Evolutionary conservation across 345 rosid species (phyloP), one percentile per base, ranked within the genome.

Genomic region (Bruguiera parviflora): DNA sequence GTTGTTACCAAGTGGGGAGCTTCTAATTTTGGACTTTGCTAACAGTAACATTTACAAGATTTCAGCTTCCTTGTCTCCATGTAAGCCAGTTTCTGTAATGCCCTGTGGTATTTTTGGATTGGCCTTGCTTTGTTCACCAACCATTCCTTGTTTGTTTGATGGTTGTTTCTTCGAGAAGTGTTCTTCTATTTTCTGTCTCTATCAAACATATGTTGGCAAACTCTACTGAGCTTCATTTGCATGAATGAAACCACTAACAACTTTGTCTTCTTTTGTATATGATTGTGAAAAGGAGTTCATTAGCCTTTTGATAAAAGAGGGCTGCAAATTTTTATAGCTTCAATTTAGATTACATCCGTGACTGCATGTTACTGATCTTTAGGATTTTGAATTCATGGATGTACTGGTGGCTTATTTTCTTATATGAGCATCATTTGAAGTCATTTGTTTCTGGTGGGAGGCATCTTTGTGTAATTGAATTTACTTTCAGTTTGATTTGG

Each of bases 31-130:
- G 73, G 99, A 96, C 77, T 88, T 97, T 74, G 86, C 87, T 69
- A 94, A 91, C 46, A 94, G 92, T 80, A 94, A 94, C 81, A 73
- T 96, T 55, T 89, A 96, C 89, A 86, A 81, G 88, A 96, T 92
- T 25, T 88, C 99, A 21, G 76, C 94, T 16, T 89, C 98, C 51
- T 81, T 92, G 71, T 96, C 99, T 49, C 82, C 88, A 24, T 90
- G 99, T 96, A 83, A 86, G 98, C 81, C 69, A 63, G 57, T 24
- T 75, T 63, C 47, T 33, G 10, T 29, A 24, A 61, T 69, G 53
- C 5, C 15, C 25, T 29, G 60, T 22, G 71, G 58, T 58, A 19
- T 5, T 60, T 52, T 47, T 65, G 22, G 59, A 29, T 33, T 20
- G 35, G 6, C 31, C 35, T 25, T 22, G 5, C 25, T 39, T 39